Base-by-base conservation (phyloP, 139 green algal species). In the Diplosphaera chodatii region DNA sequence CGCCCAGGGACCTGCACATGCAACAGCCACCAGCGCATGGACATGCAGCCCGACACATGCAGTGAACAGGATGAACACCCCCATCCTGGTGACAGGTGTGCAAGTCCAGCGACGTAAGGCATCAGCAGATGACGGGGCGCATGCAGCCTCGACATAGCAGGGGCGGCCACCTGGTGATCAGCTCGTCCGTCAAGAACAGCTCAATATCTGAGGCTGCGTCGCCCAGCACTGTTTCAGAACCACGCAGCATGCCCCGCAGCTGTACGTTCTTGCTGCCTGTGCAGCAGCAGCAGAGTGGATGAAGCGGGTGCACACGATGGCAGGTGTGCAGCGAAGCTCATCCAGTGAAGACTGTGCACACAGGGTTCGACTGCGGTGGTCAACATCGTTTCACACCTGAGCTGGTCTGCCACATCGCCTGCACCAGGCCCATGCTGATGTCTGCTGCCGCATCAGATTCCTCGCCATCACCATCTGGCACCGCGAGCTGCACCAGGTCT, bases 171-270 rank as follows among this genome's bases (percentile, higher is more conserved):
- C 72, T 81, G 4, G 71, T 80, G 32, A 84, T 55, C 31, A 82
- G 55, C 1, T 74, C 18, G 22, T 34, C 66, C 22, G 86, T 89
- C 16, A 96, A 65, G 78, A 96, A 98, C 30, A 98, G 81, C 77
- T 98, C 93, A 21, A 30, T 63, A 2, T 91, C 81, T 1, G 76
- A 78, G 13, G 86, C 93, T 5, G 89, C 90, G 69, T 97, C 93
- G 25, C 88, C 94, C 67, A 98, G 84, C 66, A 98, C 86, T 20
- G 93, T 97, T 41, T 95, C 89, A 21, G 41, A 37, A 25, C 89
- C 92, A 15, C 78, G 78, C 48, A 88, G 73, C 74, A 98, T 48
- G 48, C 84, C 37, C 4, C 93, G 83, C 31, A 96, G 74, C 82
- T 96, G 87, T 55, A 77, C 71, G 41, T 77, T 32, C 70, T 76